These are phyloP conservation scores for Venturiaceae sp. DNA, from an alignment of 2,329 filamentous ascomycete genomes.

Conservation along the genomic window DNA sequence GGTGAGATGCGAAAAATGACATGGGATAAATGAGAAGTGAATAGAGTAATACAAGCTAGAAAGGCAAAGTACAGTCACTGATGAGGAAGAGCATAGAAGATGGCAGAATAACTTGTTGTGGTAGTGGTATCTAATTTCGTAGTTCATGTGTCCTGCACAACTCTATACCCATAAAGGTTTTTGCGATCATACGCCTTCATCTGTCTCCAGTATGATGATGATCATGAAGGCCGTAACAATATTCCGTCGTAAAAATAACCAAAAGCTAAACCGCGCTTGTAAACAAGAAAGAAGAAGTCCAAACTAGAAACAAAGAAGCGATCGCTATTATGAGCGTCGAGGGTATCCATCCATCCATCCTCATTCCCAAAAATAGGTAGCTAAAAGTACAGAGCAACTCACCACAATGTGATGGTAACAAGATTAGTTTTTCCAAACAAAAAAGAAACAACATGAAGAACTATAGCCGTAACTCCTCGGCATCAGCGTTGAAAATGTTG, in stretches of 20 bases:
- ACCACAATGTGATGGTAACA: not conserved
- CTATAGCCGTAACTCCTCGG: not conserved
- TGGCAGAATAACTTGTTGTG: no score
- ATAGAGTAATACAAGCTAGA: no score
- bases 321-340: not conserved
- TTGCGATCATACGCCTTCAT: not conserved
- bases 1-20: no score
- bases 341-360: not conserved
- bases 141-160: not conserved
- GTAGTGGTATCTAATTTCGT: not conserved
- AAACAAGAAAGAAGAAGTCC: not conserved
- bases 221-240: not conserved
- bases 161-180: not conserved
- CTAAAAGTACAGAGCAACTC: not conserved
- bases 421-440: not conserved
- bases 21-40: no score
- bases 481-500: constrained; percentile 36
- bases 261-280: not conserved
- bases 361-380: not conserved
- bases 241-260: not conserved
- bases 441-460: not conserved
- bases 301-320: not conserved
- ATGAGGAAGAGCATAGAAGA: no score
- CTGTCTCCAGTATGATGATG: not conserved
- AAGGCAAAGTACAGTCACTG: no score